phyloP scores from a whole-genome alignment of 768 basidiomycete genomes.

The Lentinus tigrinus region DNA sequence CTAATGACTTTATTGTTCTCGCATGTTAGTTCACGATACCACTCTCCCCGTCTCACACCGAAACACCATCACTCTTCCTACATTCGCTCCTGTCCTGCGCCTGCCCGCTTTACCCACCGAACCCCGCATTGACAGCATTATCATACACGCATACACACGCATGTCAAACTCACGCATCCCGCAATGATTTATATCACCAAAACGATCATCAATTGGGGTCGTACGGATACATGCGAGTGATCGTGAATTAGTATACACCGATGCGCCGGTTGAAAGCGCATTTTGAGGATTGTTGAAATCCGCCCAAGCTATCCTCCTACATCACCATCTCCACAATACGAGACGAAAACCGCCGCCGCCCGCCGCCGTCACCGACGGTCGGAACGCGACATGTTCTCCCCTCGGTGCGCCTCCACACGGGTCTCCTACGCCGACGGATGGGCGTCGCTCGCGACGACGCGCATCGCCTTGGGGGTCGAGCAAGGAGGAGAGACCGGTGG shows the following conservation, averaged over 20 bases:
- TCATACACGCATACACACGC: background rate
- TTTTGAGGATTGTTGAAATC: slow-evolving; percentile 79
- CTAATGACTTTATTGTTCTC: too few species aligned
- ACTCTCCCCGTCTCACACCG: too few species aligned
- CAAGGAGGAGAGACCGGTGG: background rate
- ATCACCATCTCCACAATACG: background rate
- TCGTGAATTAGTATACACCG: slow-evolving; percentile 1
- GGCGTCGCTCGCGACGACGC: slow-evolving; percentile 12
- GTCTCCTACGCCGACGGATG: slow-evolving; percentile 2
- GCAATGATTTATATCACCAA: background rate
- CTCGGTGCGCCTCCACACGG: background rate
- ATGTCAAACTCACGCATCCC: too few species aligned
- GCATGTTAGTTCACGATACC: too few species aligned
- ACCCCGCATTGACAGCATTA: too few species aligned
- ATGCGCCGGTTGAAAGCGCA: slow-evolving; percentile 25
- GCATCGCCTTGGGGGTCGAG: background rate
- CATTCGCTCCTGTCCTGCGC: too few species aligned
- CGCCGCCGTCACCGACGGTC: background rate
- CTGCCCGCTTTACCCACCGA: too few species aligned
- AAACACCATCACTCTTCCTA: background rate
- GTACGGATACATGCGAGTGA: slow-evolving; percentile 9
- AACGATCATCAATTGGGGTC: background rate
- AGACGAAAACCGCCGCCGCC: background rate
- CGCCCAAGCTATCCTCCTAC: slow-evolving; percentile 27
- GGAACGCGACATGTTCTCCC: background rate